Base-by-base conservation (phyloP, 129 eudicot genomes). In the Flaveria linearis region DNA sequence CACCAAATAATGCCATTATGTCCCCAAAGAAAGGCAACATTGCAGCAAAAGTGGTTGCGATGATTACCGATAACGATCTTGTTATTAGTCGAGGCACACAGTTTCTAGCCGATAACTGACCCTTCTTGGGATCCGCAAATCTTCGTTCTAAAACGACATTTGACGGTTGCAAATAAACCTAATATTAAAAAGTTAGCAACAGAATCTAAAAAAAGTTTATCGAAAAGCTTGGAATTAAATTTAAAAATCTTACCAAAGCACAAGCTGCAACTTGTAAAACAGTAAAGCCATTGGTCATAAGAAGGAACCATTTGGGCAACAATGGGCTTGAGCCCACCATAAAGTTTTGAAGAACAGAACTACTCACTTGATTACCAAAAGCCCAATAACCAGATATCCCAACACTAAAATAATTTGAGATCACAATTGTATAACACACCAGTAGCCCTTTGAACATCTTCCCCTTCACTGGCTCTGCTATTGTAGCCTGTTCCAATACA, bases 21-120 rank as follows among this genome's bases (percentile, higher is more conserved):
- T 91, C 97, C 49, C 97, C 97, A 41, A 91, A 91, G 85, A 91
- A 91, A 1, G 97, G 96, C 18, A 91, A 62, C 97, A 91, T 91
- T 41, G 96, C 97, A 0, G 92, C 96, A 43, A 91, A 43, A 0
- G 83, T 79, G 8, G 90, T 85, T 39, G 90, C 88, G 0, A 87
- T 58, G 53, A 88, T 73, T 52, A 91, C 90, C 5, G 90, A 80
- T 22, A 91, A 30, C 11, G 97, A 91, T 81, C 97, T 78, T 26
- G 84, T 58, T 50, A 88, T 81, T 20, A 88, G 30, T 15, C 96
- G 83, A 1, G 97, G 96, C 33, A 91, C 67, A 9, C 76, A 51
- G 67, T 91, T 91, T 46, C 97, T 82, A 10, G 69, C n/a, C 0
- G 95, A 85, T 57, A 88, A 82, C 12, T 85, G 77, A 72, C 63